Evolutionary conservation across 441 rosid genomes (phyloP), one percentile per base, ranked within the genome.

Genomic region (Gossypium davidsonii): DNA sequence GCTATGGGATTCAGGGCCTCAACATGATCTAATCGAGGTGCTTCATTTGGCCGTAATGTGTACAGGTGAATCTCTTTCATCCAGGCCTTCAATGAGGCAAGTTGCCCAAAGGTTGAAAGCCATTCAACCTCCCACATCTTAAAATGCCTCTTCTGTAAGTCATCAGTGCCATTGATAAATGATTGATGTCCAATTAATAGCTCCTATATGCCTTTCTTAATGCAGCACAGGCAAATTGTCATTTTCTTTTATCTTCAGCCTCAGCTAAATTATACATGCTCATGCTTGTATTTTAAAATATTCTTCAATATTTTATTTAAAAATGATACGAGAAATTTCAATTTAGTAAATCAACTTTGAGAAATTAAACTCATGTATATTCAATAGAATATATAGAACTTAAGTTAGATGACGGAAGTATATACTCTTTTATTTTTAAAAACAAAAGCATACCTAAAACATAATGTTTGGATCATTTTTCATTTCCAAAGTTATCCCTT

Each of bases 71-170:
- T 57, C 72, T 28, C 81, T 82, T 5, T 76, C 87, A 5, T 72
- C 80, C 21, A 74, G 85, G 44, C 85, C 87, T 25, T 76, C 83
- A 9, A 84, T 79, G 87, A 78, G 71, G 74, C 82, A 84, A 57
- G 87, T 82, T n/a, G 81, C 74, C 15, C 74, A 65, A 51, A 79
- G 79, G 65, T 74, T 84, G 58, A 79, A 74, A 76, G 77, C 73
- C 26, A 71, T 84, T 60, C 85, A 79, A n/a, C 87, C 82, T 15
- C 68, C 79, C 1, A 14, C 68, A 61, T 11, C 72, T 28, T 31
- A 34, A 34, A 6, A 37, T 42, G 34, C 10, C 10, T 65, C 53
- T 21, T 44, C 34, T 42, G 52, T 14, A 20, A 65, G 49, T 65
- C 28, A 21, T 21, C 10, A 44, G 8, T 21, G 23, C 26, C 31